Percentiles rank a stretch among this genome's conserved stretches.
phyloP scores from a whole-genome alignment of 805 yeast genomes.

The Priceomyces haplophilus region DNA sequence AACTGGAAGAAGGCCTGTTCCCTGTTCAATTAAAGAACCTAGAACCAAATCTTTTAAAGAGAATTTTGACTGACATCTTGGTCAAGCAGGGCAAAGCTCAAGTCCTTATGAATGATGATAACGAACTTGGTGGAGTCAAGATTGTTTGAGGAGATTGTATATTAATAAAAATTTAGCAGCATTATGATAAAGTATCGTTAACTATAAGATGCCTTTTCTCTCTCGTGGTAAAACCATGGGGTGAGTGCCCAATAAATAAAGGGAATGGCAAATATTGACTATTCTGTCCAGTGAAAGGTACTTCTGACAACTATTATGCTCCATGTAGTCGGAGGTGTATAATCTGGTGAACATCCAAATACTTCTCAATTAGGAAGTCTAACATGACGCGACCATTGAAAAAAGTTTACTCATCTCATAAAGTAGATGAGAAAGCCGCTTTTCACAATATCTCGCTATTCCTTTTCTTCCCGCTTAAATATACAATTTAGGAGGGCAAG shows the following conservation, averaged over 20 bases:
- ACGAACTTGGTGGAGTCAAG: slow-evolving; percentile 73
- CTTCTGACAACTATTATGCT: slow-evolving; percentile 2
- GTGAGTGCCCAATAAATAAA: neutral
- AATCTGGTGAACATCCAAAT: slow-evolving; percentile 17
- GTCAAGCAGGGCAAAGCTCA: slow-evolving; percentile 72
- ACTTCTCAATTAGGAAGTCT: slow-evolving; percentile 19
- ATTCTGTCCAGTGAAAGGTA: slow-evolving; percentile 8
- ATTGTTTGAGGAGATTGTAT: slow-evolving; percentile 35
- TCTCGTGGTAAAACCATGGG: neutral
- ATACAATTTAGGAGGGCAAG: slow-evolving; percentile 41
- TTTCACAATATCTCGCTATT: neutral
- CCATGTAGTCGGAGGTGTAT: slow-evolving; percentile 17
- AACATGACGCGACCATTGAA: slow-evolving; percentile 5
- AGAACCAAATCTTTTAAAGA: slow-evolving; percentile 52
- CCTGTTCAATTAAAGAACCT: slow-evolving; percentile 62
- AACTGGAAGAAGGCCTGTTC: slow-evolving; percentile 54
- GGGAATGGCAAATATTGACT: slow-evolving; percentile 4
- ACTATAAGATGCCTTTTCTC: neutral
- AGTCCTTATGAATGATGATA: slow-evolving; percentile 60
- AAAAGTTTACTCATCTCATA: slow-evolving; percentile 9
- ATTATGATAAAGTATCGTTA: neutral
- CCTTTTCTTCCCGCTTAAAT: slow-evolving; percentile 47
- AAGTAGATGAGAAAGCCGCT: neutral
- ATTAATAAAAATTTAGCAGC: neutral
- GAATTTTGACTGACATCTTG: slow-evolving; percentile 52